Evolutionary conservation across 116 monocot genomes (phyloP).

Genomic region (Trichopus zeylanicus): DNA sequence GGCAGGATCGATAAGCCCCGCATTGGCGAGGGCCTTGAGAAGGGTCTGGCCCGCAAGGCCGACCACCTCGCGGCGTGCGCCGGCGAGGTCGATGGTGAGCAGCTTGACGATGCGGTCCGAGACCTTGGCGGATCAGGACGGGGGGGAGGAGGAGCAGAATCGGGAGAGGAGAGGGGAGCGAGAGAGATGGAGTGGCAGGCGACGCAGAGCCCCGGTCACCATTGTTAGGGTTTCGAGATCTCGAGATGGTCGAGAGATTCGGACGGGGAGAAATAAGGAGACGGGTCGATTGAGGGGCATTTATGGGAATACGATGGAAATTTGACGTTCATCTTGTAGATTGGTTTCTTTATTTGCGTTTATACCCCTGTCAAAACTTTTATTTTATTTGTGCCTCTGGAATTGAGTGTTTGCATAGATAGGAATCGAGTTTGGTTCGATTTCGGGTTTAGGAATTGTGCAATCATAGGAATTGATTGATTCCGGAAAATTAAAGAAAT

Average conservation of each 20-base stretch:
- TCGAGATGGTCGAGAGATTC: background rate
- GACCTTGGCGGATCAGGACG: slow-evolving; percentile 55
- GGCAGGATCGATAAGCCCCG: slow-evolving; percentile 71
- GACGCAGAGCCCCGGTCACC: slow-evolving; percentile 40
- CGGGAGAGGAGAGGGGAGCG: slow-evolving; percentile 15
- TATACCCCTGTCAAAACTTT: too few species aligned
- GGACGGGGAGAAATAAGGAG: too few species aligned
- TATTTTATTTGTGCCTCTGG: too few species aligned
- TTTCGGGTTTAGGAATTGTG: too few species aligned
- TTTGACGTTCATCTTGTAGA: too few species aligned
- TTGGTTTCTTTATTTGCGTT: too few species aligned
- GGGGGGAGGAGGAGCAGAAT: slow-evolving; percentile 10
- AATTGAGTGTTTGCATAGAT: too few species aligned
- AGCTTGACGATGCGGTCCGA: slow-evolving; percentile 84
- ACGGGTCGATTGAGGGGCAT: too few species aligned
- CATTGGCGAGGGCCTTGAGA: slow-evolving; percentile 58
- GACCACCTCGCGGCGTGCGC: slow-evolving; percentile 51
- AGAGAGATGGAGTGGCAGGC: slow-evolving; percentile 10
- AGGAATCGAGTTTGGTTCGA: too few species aligned
- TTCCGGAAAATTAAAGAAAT: too few species aligned
- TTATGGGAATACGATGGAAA: too few species aligned
- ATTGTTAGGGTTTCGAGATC: slow-evolving; percentile 22
- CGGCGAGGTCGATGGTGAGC: slow-evolving; percentile 72
- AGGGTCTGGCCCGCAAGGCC: slow-evolving; percentile 84
- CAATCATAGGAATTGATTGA: too few species aligned